Evolutionary conservation across 441 rosid genomes (phyloP).

Genomic region (Eruca vesicaria): DNA sequence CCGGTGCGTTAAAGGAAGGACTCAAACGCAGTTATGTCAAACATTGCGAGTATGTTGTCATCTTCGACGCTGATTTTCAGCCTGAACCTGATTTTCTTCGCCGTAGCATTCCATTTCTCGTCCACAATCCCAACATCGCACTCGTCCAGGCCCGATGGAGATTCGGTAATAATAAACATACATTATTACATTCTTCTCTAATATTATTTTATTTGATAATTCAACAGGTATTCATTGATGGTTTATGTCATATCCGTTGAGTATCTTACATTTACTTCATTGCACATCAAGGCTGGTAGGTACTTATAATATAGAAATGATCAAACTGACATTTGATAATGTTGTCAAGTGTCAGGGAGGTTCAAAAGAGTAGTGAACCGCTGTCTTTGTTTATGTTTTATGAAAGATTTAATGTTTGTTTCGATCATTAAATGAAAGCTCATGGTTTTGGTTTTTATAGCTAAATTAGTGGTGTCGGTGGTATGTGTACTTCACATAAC

Average conservation of each 20-base stretch:
- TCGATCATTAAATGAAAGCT: constrained; percentile 27
- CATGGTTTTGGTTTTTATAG: constrained; percentile 33
- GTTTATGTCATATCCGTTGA: background rate
- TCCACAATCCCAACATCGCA: constrained; percentile 67
- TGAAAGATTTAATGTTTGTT: constrained; percentile 46
- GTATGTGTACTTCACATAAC: background rate
- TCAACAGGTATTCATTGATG: background rate
- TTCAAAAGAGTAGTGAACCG: constrained; percentile 22
- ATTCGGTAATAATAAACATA: constrained; percentile 54
- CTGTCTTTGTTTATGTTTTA: constrained; percentile 32
- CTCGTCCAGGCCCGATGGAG: constrained; percentile 98
- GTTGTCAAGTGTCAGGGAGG: constrained; percentile 33
- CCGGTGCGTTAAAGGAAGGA: constrained; percentile 94
- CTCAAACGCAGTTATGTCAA: constrained; percentile 86
- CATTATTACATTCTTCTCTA: background rate
- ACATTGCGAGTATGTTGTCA: constrained; percentile 86
- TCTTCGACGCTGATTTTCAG: constrained; percentile 93
- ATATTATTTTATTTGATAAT: background rate
- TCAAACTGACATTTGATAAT: constrained; percentile 20
- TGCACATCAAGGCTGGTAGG: background rate
- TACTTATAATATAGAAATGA: background rate
- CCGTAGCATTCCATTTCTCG: constrained; percentile 82
- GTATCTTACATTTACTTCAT: background rate
- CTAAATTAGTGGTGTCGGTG: constrained; percentile 38
- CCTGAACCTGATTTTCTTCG: constrained; percentile 86